phyloP scores from a whole-genome alignment of 768 basidiomycete species.

The Ephemerocybe angulata region DNA sequence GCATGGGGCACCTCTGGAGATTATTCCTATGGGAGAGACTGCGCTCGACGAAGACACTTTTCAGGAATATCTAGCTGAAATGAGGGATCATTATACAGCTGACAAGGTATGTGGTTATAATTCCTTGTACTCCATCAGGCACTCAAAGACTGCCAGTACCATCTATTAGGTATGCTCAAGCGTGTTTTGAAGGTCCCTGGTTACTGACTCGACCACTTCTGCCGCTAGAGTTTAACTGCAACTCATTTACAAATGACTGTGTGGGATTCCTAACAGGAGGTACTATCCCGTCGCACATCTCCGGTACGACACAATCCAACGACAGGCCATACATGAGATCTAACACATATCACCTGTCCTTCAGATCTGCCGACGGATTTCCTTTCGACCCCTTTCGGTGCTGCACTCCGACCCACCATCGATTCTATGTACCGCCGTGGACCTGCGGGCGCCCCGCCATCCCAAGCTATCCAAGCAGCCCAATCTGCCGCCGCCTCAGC shows the following conservation, averaged over 20 bases:
- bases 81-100: slow-evolving; percentile 79
- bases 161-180: slow-evolving; percentile 61
- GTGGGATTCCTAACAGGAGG: slow-evolving; percentile 83
- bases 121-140: background rate
- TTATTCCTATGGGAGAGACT: slow-evolving; percentile 76
- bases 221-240: slow-evolving; percentile 90
- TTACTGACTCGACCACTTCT: background rate
- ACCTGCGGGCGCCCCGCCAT: slow-evolving; percentile 35
- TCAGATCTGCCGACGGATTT: slow-evolving; percentile 78
- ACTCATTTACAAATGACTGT: slow-evolving; percentile 88
- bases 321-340: background rate
- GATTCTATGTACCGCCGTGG: slow-evolving; percentile 82
- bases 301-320: slow-evolving; percentile 40
- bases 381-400: slow-evolving; percentile 85
- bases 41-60: slow-evolving; percentile 82
- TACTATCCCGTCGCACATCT: slow-evolving; percentile 78
- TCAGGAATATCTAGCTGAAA: slow-evolving; percentile 72
- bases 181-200: background rate
- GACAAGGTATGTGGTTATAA: slow-evolving; percentile 61
- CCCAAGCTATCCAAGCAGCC: slow-evolving; percentile 27
- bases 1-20: slow-evolving; percentile 72
- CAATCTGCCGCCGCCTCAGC: slow-evolving; percentile 34
- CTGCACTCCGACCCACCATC: slow-evolving; percentile 82
- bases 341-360: background rate
- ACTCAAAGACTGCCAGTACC: slow-evolving; percentile 50